Conservation (phyloP, 1,139 yeast genomes). For the Yamadazyma aaseri region DNA sequence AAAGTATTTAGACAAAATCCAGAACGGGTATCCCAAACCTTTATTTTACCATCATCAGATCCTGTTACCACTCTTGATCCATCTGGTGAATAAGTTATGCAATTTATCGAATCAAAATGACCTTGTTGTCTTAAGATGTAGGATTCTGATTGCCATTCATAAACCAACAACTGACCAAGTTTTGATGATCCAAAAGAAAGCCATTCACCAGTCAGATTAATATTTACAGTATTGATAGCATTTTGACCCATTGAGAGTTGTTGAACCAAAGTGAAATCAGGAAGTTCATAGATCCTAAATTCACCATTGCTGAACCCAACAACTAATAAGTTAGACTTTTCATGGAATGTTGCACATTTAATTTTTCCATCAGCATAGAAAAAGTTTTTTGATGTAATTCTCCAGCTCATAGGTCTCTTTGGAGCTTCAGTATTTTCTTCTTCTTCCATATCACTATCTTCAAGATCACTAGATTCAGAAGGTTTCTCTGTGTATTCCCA, state of each 20-base stretch:
- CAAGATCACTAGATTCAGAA: slow-evolving; percentile 30
- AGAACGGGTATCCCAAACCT: slow-evolving; percentile 91
- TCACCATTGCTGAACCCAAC: slow-evolving; percentile 94
- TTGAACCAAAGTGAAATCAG: slow-evolving; percentile 71
- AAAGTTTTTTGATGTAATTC: slow-evolving; percentile 75
- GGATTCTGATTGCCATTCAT: slow-evolving; percentile 99
- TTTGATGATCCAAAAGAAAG: slow-evolving; percentile 90
- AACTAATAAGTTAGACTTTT: slow-evolving; percentile 65
- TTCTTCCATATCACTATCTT: slow-evolving; percentile 34
- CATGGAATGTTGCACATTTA: slow-evolving; percentile 81
- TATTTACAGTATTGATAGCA: slow-evolving; percentile 76
- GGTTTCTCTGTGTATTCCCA: slow-evolving; percentile 80
- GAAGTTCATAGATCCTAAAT: slow-evolving; percentile 85
- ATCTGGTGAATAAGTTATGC: slow-evolving; percentile 88
- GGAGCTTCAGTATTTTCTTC: slow-evolving; percentile 29
- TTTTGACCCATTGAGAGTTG: slow-evolving; percentile 91
- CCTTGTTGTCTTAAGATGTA: slow-evolving; percentile 95
- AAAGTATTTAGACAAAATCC: slow-evolving; percentile 94
- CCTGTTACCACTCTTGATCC: slow-evolving; percentile 92
- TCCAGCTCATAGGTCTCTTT: slow-evolving; percentile 58
- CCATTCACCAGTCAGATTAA: slow-evolving; percentile 93
- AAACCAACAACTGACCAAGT: slow-evolving; percentile 89
- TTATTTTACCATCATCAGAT: slow-evolving; percentile 94
- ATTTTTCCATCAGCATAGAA: slow-evolving; percentile 73
- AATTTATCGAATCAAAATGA: slow-evolving; percentile 87